These are phyloP conservation scores for Populus deltoides DNA, from an alignment of 345 rosid genomes.

Conservation along the genomic window DNA sequence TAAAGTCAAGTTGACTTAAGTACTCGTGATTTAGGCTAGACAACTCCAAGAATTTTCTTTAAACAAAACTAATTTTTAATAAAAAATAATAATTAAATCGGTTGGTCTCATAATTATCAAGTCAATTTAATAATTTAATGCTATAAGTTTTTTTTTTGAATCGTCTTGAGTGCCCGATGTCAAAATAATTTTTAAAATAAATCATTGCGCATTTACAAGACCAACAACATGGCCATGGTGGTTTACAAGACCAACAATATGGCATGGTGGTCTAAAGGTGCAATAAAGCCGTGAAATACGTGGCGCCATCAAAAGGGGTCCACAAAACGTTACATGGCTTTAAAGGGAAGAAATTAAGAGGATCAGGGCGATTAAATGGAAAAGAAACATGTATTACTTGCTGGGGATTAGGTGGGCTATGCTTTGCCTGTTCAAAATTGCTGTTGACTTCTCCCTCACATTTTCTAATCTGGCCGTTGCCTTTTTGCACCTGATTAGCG, in stretches of 20 bases:
- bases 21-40: too few relatives aligned
- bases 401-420: conserved; percentile 14
- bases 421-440: background rate
- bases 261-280: background rate
- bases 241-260: background rate
- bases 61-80: too few relatives aligned
- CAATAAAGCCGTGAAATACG: background rate
- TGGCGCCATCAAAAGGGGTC: background rate
- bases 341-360: background rate
- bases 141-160: too few relatives aligned
- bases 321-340: background rate
- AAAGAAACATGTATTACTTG: conserved; percentile 9
- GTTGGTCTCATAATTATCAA: too few relatives aligned
- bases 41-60: too few relatives aligned
- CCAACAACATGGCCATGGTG: too few relatives aligned
- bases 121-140: too few relatives aligned
- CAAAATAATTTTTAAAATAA: too few relatives aligned
- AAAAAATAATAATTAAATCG: too few relatives aligned
- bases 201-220: too few relatives aligned
- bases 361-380: background rate
- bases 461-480: background rate
- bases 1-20: too few relatives aligned
- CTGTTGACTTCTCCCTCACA: conserved; percentile 22
- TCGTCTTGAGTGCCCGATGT: too few relatives aligned
- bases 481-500: conserved; percentile 14